These are phyloP conservation scores for Capsicum chinense DNA, from an alignment of 257 asterid species.

Conservation along the genomic window DNA sequence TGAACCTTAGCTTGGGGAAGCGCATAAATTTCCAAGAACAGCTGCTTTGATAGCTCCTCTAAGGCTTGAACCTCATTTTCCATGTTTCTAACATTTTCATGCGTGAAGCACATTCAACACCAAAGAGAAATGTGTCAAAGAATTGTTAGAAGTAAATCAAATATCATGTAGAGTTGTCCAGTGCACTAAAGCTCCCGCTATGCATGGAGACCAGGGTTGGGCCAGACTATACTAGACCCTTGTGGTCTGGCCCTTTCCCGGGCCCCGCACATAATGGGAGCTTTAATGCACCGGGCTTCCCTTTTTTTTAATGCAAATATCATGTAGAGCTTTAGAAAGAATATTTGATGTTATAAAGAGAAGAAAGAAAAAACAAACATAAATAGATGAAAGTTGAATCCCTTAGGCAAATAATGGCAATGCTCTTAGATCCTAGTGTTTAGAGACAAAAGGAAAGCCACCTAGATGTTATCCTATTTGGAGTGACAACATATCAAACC, in stretches of 20 bases:
- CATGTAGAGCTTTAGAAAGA: background rate
- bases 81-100: slow-evolving; percentile 78
- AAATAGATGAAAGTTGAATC: background rate
- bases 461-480: background rate
- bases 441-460: background rate
- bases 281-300: no score
- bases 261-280: no score
- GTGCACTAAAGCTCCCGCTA: no score
- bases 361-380: background rate
- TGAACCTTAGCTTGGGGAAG: slow-evolving; percentile 99
- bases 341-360: background rate
- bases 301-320: background rate
- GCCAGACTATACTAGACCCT: no score
- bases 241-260: no score
- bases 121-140: slow-evolving; percentile 9
- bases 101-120: slow-evolving; percentile 30
- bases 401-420: background rate
- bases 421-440: background rate
- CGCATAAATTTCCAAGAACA: slow-evolving; percentile 92
- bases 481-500: background rate
- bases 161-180: no score
- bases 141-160: background rate
- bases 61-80: slow-evolving; percentile 91
- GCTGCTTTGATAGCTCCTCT: slow-evolving; percentile 94
- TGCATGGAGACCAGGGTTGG: no score